Percentiles rank a stretch among this genome's conserved stretches.
Evolutionary conservation across 2,329 filamentous ascomycete species (phyloP).

Genomic region (Trichoderma sp.): DNA sequence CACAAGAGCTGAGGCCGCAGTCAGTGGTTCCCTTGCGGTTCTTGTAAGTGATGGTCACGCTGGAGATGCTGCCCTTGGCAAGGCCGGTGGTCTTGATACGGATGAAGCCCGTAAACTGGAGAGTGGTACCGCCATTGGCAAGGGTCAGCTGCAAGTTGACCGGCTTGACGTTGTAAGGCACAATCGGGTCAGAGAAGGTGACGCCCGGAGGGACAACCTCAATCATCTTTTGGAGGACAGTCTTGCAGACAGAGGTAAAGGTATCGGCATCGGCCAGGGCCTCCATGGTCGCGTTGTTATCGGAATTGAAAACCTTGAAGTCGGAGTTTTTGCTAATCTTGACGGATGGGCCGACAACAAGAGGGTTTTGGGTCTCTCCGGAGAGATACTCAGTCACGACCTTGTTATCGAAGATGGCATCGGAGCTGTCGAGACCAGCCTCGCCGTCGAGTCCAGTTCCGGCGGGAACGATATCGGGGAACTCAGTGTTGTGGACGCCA

Average conservation of each 20-base stretch:
- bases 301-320: slow-evolving; percentile 56
- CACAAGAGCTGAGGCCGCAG: slow-evolving; percentile 46
- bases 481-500: slow-evolving; percentile 57
- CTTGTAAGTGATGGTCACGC: slow-evolving; percentile 56
- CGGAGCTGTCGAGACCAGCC: slow-evolving; percentile 49
- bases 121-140: slow-evolving; percentile 46
- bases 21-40: slow-evolving; percentile 51
- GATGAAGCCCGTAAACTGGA: slow-evolving; percentile 57
- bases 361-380: slow-evolving; percentile 54
- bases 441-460: slow-evolving; percentile 47
- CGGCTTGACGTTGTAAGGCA: slow-evolving; percentile 61
- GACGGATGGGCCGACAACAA: slow-evolving; percentile 54
- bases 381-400: slow-evolving; percentile 59
- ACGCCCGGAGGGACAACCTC: slow-evolving; percentile 58
- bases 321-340: slow-evolving; percentile 52
- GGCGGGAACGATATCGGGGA: slow-evolving; percentile 52
- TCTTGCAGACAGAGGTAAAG: slow-evolving; percentile 52
- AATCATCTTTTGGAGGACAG: slow-evolving; percentile 60
- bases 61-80: slow-evolving; percentile 44
- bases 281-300: slow-evolving; percentile 56
- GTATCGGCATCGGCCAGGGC: slow-evolving; percentile 45
- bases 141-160: slow-evolving; percentile 58
- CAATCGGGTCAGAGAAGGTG: slow-evolving; percentile 52
- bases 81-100: slow-evolving; percentile 56
- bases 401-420: slow-evolving; percentile 55